Base-by-base conservation (phyloP, 805 yeast genomes). In the Debaryomyces prosopidis region DNA sequence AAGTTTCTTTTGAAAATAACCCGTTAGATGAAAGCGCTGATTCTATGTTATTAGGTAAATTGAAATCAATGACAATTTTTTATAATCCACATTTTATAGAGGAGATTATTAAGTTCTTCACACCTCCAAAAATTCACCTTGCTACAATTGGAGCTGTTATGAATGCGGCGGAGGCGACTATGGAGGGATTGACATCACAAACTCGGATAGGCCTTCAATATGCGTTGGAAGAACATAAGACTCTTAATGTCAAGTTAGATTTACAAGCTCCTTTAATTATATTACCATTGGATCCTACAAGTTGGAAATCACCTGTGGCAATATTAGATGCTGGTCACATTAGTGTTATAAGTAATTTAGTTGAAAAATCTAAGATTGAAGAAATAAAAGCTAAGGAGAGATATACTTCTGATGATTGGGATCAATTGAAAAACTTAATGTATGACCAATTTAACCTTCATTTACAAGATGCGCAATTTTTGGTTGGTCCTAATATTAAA, bases 321-420 rank as follows among this genome's bases (percentile, higher is more conserved):
- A 81, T 94, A 15, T 74, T 94, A 43, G 98, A 94, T 73, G 97
- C 97, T 6, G 99, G 99, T 59, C 97, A 92, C 63, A 85, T 95
- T 18, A 84, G 89, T 51, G 81, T 94, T 12, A 67, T 73, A 1
- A 88, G 96, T 59, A 94, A 91, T 55, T 75, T 92, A 34, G 94
- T 84, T 3, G 87, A 86, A 39, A 81, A 81, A 51, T 76, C 79
- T 3, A 81, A 80, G 38, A 77, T 90, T 20, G 82, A 84, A 41
- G 83, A 82, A 46, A 80, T 90, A 38, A 88, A 84, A 57, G 72
- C 81, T 19, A 81, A 87, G 58, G 73, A 75, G 5, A 68, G 67
- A 48, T 85, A 84, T 58, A 68, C 78, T 1, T 75, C 69, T 2
- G 81, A 77, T 2, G 97, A 92, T 56, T 92, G 96, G 87, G 78